Evolutionary conservation across 768 basidiomycete species (phyloP), one percentile per base, ranked within the genome.

Genomic region (Kondoa malvinella): DNA sequence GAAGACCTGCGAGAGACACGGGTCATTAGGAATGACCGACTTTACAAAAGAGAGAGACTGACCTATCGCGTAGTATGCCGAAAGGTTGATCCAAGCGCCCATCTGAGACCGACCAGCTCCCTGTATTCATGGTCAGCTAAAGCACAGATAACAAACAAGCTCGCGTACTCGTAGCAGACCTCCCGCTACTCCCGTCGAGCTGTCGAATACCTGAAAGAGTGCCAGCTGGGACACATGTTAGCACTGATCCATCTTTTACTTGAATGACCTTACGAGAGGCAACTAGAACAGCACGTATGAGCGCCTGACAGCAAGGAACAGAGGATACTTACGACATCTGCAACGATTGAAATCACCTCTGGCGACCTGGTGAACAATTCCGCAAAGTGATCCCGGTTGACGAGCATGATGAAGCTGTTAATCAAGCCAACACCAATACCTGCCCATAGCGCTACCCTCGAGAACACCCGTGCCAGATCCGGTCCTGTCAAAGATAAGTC

Each of bases 301-400:
- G n/a, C n/a, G n/a, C n/a, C n/a, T n/a, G n/a, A n/a, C 58, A 60
- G 27, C 30, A 4, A 14, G 27, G 12, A 14, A 60, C 58, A 12
- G 29, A 92, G 75, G 67, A 91, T 85, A 1, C 80, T 77, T 0
- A 87, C 85, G 16, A 89, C 76, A 1, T 67, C 59, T n/a, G n/a
- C n/a, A n/a, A n/a, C n/a, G n/a, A n/a, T n/a, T n/a, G n/a, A n/a
- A 16, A 87, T 83, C 67, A 81, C 79, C 76, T 82, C 86, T 79
- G 75, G 58, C 72, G 85, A 84, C 59, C 79, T 78, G 71, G 88
- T 90, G 78, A 91, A 91, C 12, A 92, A 73, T 72, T 84, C 82
- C 0, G 81, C 86, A 86, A 87, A 90, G 0, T 79, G 78, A 56
- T 56, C 26, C 70, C 76, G 57, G 70, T 85, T 86, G 30, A 57